Evolutionary conservation across 345 rosid genomes (phyloP), one percentile per base, ranked within the genome.

Genomic region (Syzygium jambos): DNA sequence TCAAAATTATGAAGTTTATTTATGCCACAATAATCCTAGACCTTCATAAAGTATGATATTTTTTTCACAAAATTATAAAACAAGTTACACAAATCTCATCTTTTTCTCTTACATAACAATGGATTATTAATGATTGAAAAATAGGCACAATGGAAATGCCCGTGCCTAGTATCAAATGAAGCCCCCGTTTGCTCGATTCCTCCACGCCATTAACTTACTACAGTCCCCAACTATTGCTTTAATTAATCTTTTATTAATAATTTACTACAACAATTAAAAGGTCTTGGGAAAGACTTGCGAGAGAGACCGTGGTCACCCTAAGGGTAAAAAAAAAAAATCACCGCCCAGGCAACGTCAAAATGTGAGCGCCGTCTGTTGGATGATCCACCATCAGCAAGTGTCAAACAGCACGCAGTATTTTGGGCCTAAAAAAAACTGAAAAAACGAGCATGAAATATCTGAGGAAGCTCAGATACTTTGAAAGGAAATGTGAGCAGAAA

Each of bases 351-450:
- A 21, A 21, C 4, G 59, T 55, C 59, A 55, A 55, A 55, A 8
- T 22, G 59, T 2, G 11, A 55, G 1, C 27, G 11, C 1, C 27
- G 25, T 55, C 11, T 8, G 8, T 55, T 9, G 27, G 22, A 55
- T 8, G 0, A 22, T 55, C 57, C 11, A 21, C 11, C 8, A 21
- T 55, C 59, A 22, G 59, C 59, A 3, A 55, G 27, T 8, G 11
- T 55, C 59, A 0, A 1, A 21, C 59, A 4, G 27, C 11, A 55
- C 11, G 59, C 59, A 1, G 12, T 1, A 22, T 0, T 22, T 55
- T 21, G 59, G 59, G 59, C 25, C 27, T 55, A 0, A 9, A 21
- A 9, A 21, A 3, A 55, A 21, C 46, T 1, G 6, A 43, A 43
- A 43, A 21, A 17, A 6, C 0, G 4, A 54, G 56, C 22, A 55